These are phyloP conservation scores for Curvularia hawaiiensis DNA, from an alignment of 2,329 filamentous ascomycete genomes.

Conservation along the genomic window DNA sequence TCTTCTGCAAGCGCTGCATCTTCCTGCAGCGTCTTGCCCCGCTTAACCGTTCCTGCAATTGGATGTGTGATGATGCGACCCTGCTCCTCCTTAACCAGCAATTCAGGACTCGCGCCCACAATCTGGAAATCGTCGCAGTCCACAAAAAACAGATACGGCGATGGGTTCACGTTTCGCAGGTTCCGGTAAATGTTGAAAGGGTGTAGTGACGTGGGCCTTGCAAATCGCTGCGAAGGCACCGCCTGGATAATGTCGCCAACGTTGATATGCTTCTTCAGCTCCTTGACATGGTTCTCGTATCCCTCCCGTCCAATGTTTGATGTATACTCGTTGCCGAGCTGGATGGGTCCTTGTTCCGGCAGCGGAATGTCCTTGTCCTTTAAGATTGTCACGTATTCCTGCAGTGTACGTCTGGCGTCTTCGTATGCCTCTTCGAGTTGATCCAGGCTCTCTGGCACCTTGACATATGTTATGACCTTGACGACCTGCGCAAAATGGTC, in stretches of 20 bases:
- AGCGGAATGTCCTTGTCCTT: conserved; percentile 76
- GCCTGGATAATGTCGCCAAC: conserved; percentile 96
- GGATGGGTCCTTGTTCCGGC: conserved; percentile 75
- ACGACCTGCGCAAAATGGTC: conserved; percentile 93
- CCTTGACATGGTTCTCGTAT: conserved; percentile 87
- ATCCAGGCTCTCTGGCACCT: conserved; percentile 60
- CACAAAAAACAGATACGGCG: conserved; percentile 96
- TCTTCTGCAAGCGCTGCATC: conserved; percentile 80
- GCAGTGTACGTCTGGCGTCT: conserved; percentile 67
- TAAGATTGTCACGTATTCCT: conserved; percentile 71
- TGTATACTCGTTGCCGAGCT: conserved; percentile 76
- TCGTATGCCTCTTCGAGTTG: conserved; percentile 72
- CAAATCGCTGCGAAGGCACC: conserved; percentile 91
- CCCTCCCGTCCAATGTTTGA: conserved; percentile 90
- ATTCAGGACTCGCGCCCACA: conserved; percentile 91
- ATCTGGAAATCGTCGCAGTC: conserved; percentile 93
- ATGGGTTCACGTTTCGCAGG: conserved; percentile 95
- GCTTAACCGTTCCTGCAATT: conserved; percentile 93
- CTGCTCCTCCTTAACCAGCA: conserved; percentile 87
- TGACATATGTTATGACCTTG: conserved; percentile 91
- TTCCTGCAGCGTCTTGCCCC: conserved; percentile 79
- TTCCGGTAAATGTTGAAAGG: conserved; percentile 99
- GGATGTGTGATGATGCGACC: conserved; percentile 94
- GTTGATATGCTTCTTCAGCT: conserved; percentile 87
- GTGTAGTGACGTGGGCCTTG: conserved; percentile 86